phyloP scores from a whole-genome alignment of 2,329 filamentous ascomycete species.

The Fusarium sambucinum region DNA sequence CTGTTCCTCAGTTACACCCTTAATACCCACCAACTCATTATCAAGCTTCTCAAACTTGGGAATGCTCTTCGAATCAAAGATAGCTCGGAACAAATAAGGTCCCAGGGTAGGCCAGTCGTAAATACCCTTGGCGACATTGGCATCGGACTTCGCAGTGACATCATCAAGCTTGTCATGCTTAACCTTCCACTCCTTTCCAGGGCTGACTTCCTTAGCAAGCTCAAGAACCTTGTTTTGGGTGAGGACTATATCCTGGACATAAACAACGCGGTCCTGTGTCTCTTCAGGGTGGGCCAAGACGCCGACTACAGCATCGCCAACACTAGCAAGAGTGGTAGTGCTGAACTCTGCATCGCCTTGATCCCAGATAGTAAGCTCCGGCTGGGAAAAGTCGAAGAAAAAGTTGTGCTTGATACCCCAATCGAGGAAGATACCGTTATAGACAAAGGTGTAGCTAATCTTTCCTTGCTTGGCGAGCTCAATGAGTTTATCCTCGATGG shows the following conservation, averaged over 20 bases:
- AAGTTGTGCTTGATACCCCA: constrained; percentile 62
- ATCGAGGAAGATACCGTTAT: constrained; percentile 70
- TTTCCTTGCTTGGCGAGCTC: constrained; percentile 55
- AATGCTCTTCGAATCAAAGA: constrained; percentile 53
- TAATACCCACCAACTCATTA: constrained; percentile 60
- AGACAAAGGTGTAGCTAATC: constrained; percentile 67
- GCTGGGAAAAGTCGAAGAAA: constrained; percentile 55
- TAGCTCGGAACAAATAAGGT: constrained; percentile 50
- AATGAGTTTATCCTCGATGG: constrained; percentile 55
- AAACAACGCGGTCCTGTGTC: constrained; percentile 65
- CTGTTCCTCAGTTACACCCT: constrained; percentile 56
- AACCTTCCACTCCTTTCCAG: constrained; percentile 61
- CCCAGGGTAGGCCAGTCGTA: constrained; percentile 49
- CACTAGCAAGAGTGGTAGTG: constrained; percentile 59
- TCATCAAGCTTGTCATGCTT: constrained; percentile 51
- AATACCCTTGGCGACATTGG: constrained; percentile 50
- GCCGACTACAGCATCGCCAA: constrained; percentile 63
- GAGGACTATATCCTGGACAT: constrained; percentile 58
- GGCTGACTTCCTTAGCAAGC: constrained; percentile 62
- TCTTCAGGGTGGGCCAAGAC: constrained; percentile 62
- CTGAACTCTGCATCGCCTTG: constrained; percentile 63
- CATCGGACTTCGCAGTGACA: constrained; percentile 45
- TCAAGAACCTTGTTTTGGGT: constrained; percentile 61
- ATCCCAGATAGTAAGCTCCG: constrained; percentile 60
- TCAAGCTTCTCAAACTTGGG: constrained; percentile 54